Percentiles rank a stretch among this genome's conserved stretches.
phyloP scores from a whole-genome alignment of 345 rosid species.

The Salix arbutifolia region DNA sequence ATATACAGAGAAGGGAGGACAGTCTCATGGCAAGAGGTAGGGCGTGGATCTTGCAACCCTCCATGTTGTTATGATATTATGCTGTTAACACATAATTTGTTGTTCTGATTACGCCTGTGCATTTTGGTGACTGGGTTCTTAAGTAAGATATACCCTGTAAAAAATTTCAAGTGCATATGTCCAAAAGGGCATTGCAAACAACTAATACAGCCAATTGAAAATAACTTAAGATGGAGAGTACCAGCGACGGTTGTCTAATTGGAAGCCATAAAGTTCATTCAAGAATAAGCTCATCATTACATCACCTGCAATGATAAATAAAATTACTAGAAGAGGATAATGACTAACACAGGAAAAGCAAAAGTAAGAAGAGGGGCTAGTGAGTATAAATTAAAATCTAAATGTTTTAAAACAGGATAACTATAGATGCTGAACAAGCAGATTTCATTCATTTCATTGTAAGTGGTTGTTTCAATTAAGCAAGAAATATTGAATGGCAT shows the following conservation, averaged over 20 bases:
- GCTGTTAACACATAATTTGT: background rate
- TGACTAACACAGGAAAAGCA: background rate
- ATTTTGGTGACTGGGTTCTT: background rate
- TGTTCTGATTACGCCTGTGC: background rate
- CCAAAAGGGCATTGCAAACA: background rate
- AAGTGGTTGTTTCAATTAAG: background rate
- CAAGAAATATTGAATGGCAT: background rate
- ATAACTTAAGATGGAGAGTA: slow-evolving; percentile 26
- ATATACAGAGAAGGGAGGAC: background rate
- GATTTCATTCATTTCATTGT: background rate
- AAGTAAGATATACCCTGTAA: slow-evolving; percentile 2
- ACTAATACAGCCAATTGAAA: background rate
- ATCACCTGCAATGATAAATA: slow-evolving; percentile 55
- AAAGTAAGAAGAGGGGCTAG: background rate
- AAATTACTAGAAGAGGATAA: background rate
- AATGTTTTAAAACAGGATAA: background rate
- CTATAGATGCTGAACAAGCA: background rate
- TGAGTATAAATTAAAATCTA: background rate
- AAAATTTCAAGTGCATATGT: background rate
- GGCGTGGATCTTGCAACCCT: background rate
- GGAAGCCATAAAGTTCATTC: slow-evolving; percentile 96
- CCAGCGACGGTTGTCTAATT: slow-evolving; percentile 93
- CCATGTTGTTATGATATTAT: background rate
- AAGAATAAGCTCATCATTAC: slow-evolving; percentile 90
- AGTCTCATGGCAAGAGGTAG: background rate